A percentile compares a stretch with the other conserved stretches of the same genome.
These are phyloP conservation scores for Trichosanthes cucumerina DNA, from an alignment of 306 rosid genomes.

Conservation along the genomic window DNA sequence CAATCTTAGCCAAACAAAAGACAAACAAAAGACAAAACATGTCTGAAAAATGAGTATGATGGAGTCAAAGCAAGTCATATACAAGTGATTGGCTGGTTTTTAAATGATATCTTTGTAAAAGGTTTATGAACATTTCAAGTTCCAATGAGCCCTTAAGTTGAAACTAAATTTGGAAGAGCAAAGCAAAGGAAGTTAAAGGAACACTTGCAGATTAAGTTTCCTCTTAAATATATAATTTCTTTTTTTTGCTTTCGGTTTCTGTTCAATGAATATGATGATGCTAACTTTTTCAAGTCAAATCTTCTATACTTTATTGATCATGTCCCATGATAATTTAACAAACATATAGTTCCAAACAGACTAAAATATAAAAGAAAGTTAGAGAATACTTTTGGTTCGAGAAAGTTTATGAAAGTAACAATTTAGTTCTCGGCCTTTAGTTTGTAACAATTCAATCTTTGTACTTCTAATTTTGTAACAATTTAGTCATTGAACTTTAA, in stretches of 20 bases:
- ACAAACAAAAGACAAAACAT: neutral
- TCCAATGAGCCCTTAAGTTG: slow-evolving; percentile 6
- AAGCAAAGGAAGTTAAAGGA: neutral
- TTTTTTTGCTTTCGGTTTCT: neutral
- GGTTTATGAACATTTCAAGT: neutral
- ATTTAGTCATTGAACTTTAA: no score
- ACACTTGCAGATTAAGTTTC: neutral
- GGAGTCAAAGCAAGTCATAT: neutral
- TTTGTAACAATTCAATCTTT: neutral
- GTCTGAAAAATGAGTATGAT: neutral
- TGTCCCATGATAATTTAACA: neutral
- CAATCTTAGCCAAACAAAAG: neutral
- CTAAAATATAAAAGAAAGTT: neutral
- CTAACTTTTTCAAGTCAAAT: neutral
- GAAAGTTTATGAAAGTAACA: no score
- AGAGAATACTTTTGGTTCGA: no score
- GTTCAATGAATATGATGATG: neutral
- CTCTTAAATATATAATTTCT: neutral
- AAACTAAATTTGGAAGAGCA: neutral
- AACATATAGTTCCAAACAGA: neutral
- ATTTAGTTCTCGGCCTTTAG: no score
- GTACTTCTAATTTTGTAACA: no score
- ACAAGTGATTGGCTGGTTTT: neutral
- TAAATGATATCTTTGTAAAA: neutral
- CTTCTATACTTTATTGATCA: neutral